Evolutionary conservation across 1,284 basidiomycete genomes (phyloP).

Genomic region (Ustilago esculenta): DNA sequence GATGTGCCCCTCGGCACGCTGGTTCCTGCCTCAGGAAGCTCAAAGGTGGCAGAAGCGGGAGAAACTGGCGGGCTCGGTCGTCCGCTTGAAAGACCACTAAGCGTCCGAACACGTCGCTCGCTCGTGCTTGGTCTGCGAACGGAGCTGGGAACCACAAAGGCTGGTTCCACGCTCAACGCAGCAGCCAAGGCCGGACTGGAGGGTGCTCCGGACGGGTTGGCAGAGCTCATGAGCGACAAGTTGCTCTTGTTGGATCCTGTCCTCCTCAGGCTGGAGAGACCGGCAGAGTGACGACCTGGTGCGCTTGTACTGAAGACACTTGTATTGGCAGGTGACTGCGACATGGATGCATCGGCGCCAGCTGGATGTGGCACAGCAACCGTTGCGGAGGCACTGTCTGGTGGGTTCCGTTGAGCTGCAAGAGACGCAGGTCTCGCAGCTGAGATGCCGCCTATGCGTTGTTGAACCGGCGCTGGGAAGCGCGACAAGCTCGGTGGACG

Average conservation of each 20-base stretch:
- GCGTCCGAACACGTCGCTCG: slow-evolving; percentile 39
- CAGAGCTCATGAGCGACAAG: slow-evolving; percentile 12
- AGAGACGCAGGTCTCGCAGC: slow-evolving; percentile 29
- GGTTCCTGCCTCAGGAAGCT: slow-evolving; percentile 24
- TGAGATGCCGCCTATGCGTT: slow-evolving; percentile 39
- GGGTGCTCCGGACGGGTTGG: slow-evolving; percentile 16
- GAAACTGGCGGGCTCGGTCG: slow-evolving; percentile 30
- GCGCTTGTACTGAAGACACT: slow-evolving; percentile 55
- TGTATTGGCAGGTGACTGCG: slow-evolving; percentile 33
- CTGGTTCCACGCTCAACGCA: slow-evolving; percentile 47
- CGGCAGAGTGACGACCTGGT: slow-evolving; percentile 47
- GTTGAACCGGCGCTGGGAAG: slow-evolving; percentile 7
- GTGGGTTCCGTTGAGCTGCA: slow-evolving; percentile 16
- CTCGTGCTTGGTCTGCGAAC: slow-evolving; percentile 38
- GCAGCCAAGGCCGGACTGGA: slow-evolving; percentile 46
- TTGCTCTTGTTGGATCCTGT: slow-evolving; percentile 36
- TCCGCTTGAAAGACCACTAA: slow-evolving; percentile 31
- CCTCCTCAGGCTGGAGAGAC: slow-evolving; percentile 51
- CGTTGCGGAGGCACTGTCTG: slow-evolving; percentile 6
- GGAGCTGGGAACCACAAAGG: slow-evolving; percentile 45
- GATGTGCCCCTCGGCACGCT: slow-evolving; percentile 22
- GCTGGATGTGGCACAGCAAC: neutral
- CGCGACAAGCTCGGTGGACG: neutral
- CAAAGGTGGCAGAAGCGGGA: slow-evolving; percentile 13
- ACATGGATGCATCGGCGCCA: slow-evolving; percentile 7